Evolutionary conservation across 2,329 filamentous ascomycete genomes (phyloP), one percentile per base, ranked within the genome.

Genomic region (Trichoderma sp.): DNA sequence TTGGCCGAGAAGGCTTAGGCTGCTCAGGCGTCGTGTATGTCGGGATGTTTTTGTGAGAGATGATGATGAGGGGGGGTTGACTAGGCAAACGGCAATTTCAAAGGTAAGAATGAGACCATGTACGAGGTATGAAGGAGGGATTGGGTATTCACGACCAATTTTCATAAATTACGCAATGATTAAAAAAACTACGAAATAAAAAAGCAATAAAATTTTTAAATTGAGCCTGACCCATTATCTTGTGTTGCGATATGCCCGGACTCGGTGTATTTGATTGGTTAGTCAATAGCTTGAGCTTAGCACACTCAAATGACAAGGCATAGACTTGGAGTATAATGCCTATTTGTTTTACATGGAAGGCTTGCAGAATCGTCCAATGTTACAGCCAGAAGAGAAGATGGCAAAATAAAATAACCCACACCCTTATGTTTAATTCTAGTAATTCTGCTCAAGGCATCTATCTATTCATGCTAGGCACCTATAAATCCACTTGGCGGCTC

Each of bases 1-100:
- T 76, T 72, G 71, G 76, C 71, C 8, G 72, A 75, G 27, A 70
- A 69, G 67, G 61, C 69, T 37, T 72, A 61, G 68, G 8, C 39
- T 13, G 15, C 13, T 42, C 13, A 25, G 17, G 45, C n/a, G 17
- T 39, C 27, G 29, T 48, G 37, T 48, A 65, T 19, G 10, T 57
- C 57, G 39, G 39, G 59, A 39, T 15, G 10, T n/a, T 50, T 22
- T 27, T 48, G 22, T n/a, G 22, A 22, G 22, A 52, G 15, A 19
- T 13, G 10, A 17, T 67, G 27, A n/a, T 35, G n/a, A 15, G 56
- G n/a, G 8, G 29, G 19, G n/a, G 45, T 45, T 22, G 37, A 12
- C 57, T 22, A 32, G 13, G 13, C 7, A 22, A 29, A 29, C 17
- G 25, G 56, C 27, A 5, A 42, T 32, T 32, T 6, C 29, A 27